phyloP scores from a whole-genome alignment of 2,329 filamentous ascomycete genomes.

The Penicillium palitans region DNA sequence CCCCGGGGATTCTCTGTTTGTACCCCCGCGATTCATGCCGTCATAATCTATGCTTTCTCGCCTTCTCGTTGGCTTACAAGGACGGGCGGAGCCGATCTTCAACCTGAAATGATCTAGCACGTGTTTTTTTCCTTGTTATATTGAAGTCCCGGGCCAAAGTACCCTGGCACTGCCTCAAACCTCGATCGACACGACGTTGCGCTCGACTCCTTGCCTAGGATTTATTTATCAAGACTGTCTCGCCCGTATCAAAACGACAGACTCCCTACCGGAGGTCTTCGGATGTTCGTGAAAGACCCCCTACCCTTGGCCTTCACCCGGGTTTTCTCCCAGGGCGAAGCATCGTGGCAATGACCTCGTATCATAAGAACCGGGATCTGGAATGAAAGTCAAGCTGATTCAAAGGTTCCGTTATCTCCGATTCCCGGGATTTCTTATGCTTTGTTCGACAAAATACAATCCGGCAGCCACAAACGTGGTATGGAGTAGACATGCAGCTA shows the following conservation, averaged over 20 bases:
- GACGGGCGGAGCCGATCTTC: conserved; percentile 19
- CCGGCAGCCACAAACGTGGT: background rate
- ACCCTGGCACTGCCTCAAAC: conserved; percentile 21
- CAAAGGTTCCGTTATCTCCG: background rate
- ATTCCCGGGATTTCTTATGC: background rate
- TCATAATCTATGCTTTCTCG: conserved; percentile 13
- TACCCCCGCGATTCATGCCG: conserved; percentile 16
- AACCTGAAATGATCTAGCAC: conserved; percentile 8
- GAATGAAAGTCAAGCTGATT: background rate
- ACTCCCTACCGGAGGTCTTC: background rate
- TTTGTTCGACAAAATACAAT: background rate
- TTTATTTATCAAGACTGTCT: conserved; percentile 8
- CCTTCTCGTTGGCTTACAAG: conserved; percentile 10
- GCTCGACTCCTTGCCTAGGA: conserved; percentile 5
- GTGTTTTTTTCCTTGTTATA: conserved; percentile 1
- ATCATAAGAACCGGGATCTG: background rate
- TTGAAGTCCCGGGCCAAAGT: conserved; percentile 12
- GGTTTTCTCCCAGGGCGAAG: background rate
- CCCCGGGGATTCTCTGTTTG: background rate
- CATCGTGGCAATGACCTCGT: conserved; percentile 3
- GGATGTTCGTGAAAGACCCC: background rate
- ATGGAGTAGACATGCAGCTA: background rate
- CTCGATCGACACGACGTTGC: conserved; percentile 10
- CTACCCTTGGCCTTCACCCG: background rate
- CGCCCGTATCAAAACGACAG: background rate